These are phyloP conservation scores for Diaporthe sp. DNA, from an alignment of 2,329 filamentous ascomycete genomes.

Conservation along the genomic window DNA sequence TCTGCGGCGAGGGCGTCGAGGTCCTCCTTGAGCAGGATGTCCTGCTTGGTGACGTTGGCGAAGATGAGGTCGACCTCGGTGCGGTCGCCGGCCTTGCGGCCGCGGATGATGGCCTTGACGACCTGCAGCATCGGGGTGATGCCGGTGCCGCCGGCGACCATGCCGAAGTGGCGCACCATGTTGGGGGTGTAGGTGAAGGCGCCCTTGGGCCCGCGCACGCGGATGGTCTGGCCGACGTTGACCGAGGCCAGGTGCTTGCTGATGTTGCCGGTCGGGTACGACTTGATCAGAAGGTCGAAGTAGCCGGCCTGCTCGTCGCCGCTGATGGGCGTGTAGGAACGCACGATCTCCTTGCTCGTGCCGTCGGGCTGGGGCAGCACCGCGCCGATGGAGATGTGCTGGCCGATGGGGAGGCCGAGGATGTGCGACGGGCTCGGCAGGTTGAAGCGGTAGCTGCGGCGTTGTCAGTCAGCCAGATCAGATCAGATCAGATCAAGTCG, in stretches of 20 bases:
- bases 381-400: conserved; percentile 97
- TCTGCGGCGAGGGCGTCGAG: conserved; percentile 83
- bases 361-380: conserved; percentile 77
- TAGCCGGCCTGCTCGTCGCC: conserved; percentile 90
- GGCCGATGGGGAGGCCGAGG: conserved; percentile 96
- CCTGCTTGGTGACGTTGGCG: conserved; percentile 93
- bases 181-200: conserved; percentile 98
- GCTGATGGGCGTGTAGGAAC: conserved; percentile 93
- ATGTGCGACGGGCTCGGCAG: conserved; percentile 84
- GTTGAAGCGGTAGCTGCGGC: conserved; percentile 85
- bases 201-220: conserved; percentile 94
- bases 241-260: conserved; percentile 91
- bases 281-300: conserved; percentile 98
- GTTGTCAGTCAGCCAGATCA: neutral
- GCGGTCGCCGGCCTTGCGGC: conserved; percentile 82
- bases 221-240: conserved; percentile 87
- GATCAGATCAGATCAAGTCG: neutral
- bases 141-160: conserved; percentile 97
- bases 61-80: conserved; percentile 97
- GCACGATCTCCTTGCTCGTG: conserved; percentile 84
- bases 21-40: conserved; percentile 94
- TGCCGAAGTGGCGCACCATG: conserved; percentile 96
- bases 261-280: conserved; percentile 97
- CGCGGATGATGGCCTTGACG: conserved; percentile 89
- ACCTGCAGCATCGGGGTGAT: conserved; percentile 99